phyloP scores from a whole-genome alignment of 495 filamentous ascomycete species.

The Talaromyces adpressus region DNA sequence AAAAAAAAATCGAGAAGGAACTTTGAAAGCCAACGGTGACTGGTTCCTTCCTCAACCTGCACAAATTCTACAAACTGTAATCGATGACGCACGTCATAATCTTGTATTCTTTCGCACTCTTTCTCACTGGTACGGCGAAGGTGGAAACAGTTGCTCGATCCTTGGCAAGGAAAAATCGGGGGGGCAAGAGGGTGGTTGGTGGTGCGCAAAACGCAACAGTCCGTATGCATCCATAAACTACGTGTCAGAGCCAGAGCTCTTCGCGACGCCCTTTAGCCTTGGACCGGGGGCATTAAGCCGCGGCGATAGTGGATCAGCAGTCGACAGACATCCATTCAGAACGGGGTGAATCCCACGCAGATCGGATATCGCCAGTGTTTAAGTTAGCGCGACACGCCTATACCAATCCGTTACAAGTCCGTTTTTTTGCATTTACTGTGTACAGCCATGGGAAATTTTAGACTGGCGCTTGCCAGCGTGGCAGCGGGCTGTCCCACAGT shows the following conservation, averaged over 20 bases:
- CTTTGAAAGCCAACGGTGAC: background rate
- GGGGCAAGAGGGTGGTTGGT: slow-evolving; percentile 7
- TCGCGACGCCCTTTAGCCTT: slow-evolving; percentile 1
- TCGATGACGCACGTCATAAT: slow-evolving; percentile 10
- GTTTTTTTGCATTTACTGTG: background rate
- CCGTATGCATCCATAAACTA: slow-evolving; percentile 9
- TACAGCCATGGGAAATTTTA: slow-evolving; percentile 2
- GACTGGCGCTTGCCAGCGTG: slow-evolving; percentile 13
- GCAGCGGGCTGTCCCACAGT: slow-evolving; percentile 10
- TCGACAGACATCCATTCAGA: slow-evolving; percentile 8
- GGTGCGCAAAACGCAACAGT: background rate
- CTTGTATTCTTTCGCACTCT: background rate
- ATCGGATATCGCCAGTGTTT: slow-evolving; percentile 10
- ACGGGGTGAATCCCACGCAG: background rate
- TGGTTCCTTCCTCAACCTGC: background rate
- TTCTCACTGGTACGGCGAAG: slow-evolving; percentile 1
- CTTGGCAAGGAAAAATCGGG: slow-evolving; percentile 6
- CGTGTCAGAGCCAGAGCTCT: slow-evolving; percentile 11
- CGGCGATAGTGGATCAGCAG: slow-evolving; percentile 4
- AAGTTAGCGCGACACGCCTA: slow-evolving; percentile 7
- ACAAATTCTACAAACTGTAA: background rate
- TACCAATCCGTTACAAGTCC: background rate
- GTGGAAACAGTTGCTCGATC: background rate
- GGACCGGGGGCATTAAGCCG: slow-evolving; percentile 8
- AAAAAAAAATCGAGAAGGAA: background rate